Evolutionary conservation across 305 asterid genomes (phyloP), one percentile per base, ranked within the genome.

Genomic region (Solanum aculeatissimum): DNA sequence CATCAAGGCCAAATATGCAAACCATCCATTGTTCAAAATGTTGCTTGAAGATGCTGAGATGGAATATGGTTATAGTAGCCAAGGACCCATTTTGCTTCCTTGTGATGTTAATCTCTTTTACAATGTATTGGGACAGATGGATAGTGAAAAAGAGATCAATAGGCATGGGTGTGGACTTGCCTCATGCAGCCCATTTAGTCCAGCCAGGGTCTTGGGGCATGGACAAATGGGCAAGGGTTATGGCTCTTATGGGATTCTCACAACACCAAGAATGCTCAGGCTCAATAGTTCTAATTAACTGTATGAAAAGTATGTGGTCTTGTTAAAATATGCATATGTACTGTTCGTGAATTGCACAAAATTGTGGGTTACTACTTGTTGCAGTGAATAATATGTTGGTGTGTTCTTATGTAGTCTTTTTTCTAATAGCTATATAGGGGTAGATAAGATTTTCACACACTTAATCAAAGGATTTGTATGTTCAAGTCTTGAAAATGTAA

Each of bases 31-130:
- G 32, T 95, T 95, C 93, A 93, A 53, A 91, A 90, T 90, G 92
- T 85, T 95, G 85, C 93, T 95, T 4, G 94, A 95, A 85, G 98
- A 93, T 68, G 97, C 95, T 45, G 97, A 92, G 85, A 32, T 63
- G 84, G 95, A 92, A 12, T 95, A 92, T 27, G 98, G 98, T 7
- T 92, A 85, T 85, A 51, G 42, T 2, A 87, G 83, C n/a, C 90
- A 91, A 15, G 97, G 95, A n/a, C 97, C 95, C 15, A 25, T 95
- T 4, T 86, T 78, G 51, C 90, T 95, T 23, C 98, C 98, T 0
- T 95, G 98, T 87, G 93, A 89, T 29, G 97, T 92, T 18, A 89
- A 84, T 86, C 91, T 90, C 10, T 95, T 95, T 71, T 80, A 81
- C 80, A 79, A 85, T 29, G 88, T 93, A 21, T 87, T 95, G 87